Evolutionary conservation across 108 stramenopile genomes (phyloP).

Genomic region (Cyclotella baltica): DNA sequence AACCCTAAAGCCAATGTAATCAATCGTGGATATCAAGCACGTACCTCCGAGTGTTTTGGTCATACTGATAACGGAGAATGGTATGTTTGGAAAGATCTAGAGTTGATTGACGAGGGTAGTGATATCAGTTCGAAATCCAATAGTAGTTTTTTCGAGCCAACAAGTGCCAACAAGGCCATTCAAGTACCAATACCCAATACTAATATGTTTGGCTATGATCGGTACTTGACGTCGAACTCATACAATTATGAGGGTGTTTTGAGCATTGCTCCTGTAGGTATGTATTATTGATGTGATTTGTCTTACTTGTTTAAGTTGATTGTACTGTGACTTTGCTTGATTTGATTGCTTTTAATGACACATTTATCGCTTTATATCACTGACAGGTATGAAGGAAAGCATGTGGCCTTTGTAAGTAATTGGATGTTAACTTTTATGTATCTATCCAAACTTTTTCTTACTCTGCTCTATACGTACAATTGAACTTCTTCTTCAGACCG

Average conservation of each 20-base stretch:
- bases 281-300: not conserved
- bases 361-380: not conserved
- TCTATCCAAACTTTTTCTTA: too few species aligned
- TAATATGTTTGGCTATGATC: not conserved
- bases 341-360: not conserved
- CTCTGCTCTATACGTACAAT: too few species aligned
- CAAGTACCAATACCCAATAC: not conserved
- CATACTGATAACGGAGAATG: not conserved
- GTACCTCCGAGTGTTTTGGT: constrained; percentile 7
- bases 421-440: too few species aligned
- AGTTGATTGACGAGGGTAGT: not conserved
- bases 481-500: too few species aligned
- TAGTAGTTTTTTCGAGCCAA: not conserved
- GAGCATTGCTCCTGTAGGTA: not conserved
- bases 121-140: not conserved
- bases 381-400: not conserved
- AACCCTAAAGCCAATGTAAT: not conserved
- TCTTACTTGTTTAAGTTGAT: too few species aligned
- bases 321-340: not conserved
- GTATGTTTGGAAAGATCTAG: constrained; percentile 6
- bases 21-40: constrained; percentile 10
- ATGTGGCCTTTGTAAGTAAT: constrained; percentile 10
- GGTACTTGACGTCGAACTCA: not conserved
- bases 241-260: not conserved
- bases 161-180: not conserved